Evolutionary conservation across 2,329 filamentous ascomycete genomes (phyloP).

Genomic region (Neonectria faginata): DNA sequence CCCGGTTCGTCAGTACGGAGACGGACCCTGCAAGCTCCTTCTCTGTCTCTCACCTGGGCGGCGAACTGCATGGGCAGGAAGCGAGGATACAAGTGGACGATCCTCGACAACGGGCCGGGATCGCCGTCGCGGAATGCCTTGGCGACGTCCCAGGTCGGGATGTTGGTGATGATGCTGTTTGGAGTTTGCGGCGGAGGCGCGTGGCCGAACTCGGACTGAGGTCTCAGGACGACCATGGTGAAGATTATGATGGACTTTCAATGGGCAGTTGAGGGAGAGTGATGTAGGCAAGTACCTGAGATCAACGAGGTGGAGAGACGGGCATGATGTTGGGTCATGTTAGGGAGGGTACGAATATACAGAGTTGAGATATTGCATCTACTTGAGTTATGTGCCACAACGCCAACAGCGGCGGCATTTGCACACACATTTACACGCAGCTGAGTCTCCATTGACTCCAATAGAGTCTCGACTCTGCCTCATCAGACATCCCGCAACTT

Average conservation of each 20-base stretch:
- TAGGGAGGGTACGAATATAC: no score
- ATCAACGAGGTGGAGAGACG: no score
- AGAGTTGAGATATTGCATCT: not conserved
- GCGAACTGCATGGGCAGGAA: constrained; percentile 56
- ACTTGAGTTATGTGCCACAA: not conserved
- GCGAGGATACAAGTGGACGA: constrained; percentile 61
- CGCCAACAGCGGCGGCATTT: not conserved
- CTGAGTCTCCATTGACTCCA: not conserved
- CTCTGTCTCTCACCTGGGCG: constrained; percentile 46
- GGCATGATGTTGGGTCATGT: no score
- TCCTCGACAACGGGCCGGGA: constrained; percentile 44
- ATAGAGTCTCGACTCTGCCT: not conserved
- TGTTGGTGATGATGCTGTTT: constrained; percentile 60
- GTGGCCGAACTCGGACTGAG: constrained; percentile 56
- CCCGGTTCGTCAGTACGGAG: not conserved
- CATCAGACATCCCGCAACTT: not conserved
- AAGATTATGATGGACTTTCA: not conserved
- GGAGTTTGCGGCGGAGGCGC: constrained; percentile 60
- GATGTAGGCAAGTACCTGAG: not conserved
- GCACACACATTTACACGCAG: not conserved
- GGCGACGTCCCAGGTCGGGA: constrained; percentile 57
- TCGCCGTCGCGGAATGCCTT: constrained; percentile 57
- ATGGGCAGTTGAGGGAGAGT: not conserved
- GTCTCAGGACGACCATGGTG: constrained; percentile 53
- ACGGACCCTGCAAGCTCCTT: no score